Evolutionary conservation across 1,284 basidiomycete genomes (phyloP), one percentile per base, ranked within the genome.

Genomic region (Malassezia nana): DNA sequence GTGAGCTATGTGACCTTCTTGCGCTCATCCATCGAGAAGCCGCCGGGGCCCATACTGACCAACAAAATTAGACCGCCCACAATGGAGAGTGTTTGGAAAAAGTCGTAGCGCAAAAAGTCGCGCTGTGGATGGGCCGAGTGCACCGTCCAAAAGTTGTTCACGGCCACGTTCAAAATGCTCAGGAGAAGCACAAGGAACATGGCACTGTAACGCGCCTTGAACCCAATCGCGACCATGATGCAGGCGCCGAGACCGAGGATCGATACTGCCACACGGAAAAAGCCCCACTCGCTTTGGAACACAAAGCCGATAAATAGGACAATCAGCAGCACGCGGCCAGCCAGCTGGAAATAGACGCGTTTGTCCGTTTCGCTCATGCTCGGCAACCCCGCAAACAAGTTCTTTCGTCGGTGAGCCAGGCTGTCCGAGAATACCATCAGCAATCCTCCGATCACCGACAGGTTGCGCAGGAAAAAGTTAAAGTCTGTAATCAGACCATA

Each of bases 101-200:
- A 72, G 66, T 74, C 70, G 66, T 72, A 67, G 43, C 52, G 94
- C 72, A 98, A 82, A 83, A 98, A 99, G 74, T 99, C 94, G 54
- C 92, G 83, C 72, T 90, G 87, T 56, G 91, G 92, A 77, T 98
- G 92, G 44, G 83, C 82, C 45, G 69, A 62, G 76, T 90, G 85
- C n/a, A 96, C 84, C 63, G 82, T 84, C 94, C 92, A 98, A 85
- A 88, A 99, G 78, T 95, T 95, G 81, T 99, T 99, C 77, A 89
- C 88, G 68, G 92, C 86, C 30, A 96, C 38, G 75, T 99, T 99
- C 84, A 98, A 94, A 60, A 89, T 76, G 73, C 85, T 88, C 64
- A 99, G 78, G 6, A 92, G 81, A 64, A 94, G 76, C 57, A 96
- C 90, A 56, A 99, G 82, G 84, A 98, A 96, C n/a, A 84, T 82